Percentiles rank a stretch among this genome's conserved stretches.
These are phyloP conservation scores for Buxus sempervirens DNA, from an alignment of 164 flowering plant species.

Conservation along the genomic window DNA sequence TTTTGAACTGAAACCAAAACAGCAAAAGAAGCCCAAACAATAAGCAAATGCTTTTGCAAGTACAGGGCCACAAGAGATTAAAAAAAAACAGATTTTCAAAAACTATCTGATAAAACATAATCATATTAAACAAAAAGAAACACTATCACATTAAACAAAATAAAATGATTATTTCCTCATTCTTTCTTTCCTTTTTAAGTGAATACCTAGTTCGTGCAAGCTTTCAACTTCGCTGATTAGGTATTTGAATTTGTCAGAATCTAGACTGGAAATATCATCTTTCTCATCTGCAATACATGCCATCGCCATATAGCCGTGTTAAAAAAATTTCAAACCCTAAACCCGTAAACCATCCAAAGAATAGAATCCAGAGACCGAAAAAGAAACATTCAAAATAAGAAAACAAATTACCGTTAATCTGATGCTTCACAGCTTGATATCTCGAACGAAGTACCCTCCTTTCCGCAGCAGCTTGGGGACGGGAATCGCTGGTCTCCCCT, in stretches of 20 bases:
- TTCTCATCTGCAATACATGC: slow-evolving; percentile 51
- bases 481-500: slow-evolving; percentile 7
- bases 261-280: slow-evolving; percentile 49
- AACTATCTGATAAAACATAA: too few relatives aligned
- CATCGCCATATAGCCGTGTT: not conserved
- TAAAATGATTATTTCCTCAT: not conserved
- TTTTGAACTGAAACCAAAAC: slow-evolving; percentile 53
- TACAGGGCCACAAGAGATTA: not conserved
- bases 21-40: not conserved
- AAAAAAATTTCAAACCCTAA: not conserved
- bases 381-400: not conserved
- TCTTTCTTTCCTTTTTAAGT: not conserved
- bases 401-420: slow-evolving; percentile 36
- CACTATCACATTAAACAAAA: not conserved
- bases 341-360: not conserved
- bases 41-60: not conserved
- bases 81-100: not conserved
- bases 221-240: slow-evolving; percentile 60
- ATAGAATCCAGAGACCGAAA: not conserved
- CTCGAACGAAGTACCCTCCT: slow-evolving; percentile 50
- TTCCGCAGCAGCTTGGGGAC: slow-evolving; percentile 18
- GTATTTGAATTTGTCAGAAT: slow-evolving; percentile 47
- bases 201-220: slow-evolving; percentile 60
- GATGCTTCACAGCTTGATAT: slow-evolving; percentile 42
- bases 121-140: not conserved